A percentile compares a stretch with the other conserved stretches of the same genome.
These are phyloP conservation scores for Globomyces pollinis-pini DNA, from an alignment of 192 early-diverging fungal species.

Conservation along the genomic window DNA sequence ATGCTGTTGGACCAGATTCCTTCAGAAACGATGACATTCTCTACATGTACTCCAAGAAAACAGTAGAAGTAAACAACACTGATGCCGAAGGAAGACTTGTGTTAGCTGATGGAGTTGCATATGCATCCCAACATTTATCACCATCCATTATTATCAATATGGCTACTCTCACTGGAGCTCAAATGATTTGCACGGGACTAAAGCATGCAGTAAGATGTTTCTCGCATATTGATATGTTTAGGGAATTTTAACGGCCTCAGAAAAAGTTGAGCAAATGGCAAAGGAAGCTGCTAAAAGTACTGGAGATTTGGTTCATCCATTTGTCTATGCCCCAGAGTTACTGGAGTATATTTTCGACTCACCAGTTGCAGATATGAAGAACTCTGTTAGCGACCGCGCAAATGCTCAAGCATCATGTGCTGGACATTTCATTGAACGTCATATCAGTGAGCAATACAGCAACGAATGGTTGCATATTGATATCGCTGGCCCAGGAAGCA, in stretches of 20 bases:
- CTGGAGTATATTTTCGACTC: conserved; percentile 20
- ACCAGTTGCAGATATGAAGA: conserved; percentile 45
- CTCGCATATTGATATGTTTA: too few relatives aligned
- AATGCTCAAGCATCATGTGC: conserved; percentile 40
- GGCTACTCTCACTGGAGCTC: conserved; percentile 48
- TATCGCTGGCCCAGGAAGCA: conserved; percentile 23
- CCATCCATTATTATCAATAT: conserved; percentile 44
- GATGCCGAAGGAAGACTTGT: conserved; percentile 41
- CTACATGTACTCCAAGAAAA: conserved; percentile 38
- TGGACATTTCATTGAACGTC: conserved; percentile 42
- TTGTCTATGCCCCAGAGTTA: conserved; percentile 34
- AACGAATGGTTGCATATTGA: conserved; percentile 39
- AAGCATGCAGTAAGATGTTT: conserved; percentile 42
- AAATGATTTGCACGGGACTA: conserved; percentile 39
- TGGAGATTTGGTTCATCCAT: conserved; percentile 36
- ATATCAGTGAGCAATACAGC: conserved; percentile 26
- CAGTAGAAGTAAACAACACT: conserved; percentile 53
- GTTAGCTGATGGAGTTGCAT: conserved; percentile 42
- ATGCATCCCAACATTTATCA: conserved; percentile 36
- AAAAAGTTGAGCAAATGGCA: conserved; percentile 28
- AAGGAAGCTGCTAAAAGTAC: conserved; percentile 26
- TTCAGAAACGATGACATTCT: conserved; percentile 39
- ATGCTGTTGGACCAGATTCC: conserved; percentile 25
- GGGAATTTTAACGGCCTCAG: conserved; percentile 29
- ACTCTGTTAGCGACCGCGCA: conserved; percentile 34